Percentiles rank a stretch among this genome's conserved stretches.
phyloP scores from a whole-genome alignment of 768 basidiomycete species.

The Pleurotus ostreatus region DNA sequence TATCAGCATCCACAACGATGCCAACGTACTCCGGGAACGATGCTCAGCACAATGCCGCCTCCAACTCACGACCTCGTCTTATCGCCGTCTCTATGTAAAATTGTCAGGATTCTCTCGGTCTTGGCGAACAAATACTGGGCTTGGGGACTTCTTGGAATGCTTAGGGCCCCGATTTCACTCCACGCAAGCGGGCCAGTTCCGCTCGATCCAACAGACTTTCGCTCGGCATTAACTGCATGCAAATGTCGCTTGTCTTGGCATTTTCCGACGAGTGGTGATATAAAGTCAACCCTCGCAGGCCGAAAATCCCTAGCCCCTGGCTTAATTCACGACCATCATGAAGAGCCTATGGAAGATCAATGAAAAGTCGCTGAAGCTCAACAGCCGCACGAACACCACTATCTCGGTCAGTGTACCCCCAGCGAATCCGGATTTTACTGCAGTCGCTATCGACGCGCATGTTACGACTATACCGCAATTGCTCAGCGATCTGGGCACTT shows the following conservation, averaged over 20 bases:
- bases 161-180: slow-evolving; percentile 2
- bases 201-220: slow-evolving; percentile 1
- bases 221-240: slow-evolving; percentile 4
- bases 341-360: slow-evolving; percentile 7
- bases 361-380: slow-evolving; percentile 3
- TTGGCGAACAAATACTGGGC: neutral
- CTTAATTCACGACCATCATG: slow-evolving; percentile 5
- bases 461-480: neutral
- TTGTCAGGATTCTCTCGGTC: neutral
- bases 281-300: neutral
- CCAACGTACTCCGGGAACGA: neutral
- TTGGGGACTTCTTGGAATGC: slow-evolving; percentile 4
- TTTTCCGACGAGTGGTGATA: slow-evolving; percentile 3
- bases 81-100: neutral
- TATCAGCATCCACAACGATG: too few species aligned
- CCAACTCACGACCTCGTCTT: neutral
- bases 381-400: slow-evolving; percentile 4
- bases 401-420: neutral
- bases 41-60: neutral
- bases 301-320: neutral
- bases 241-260: slow-evolving; percentile 3
- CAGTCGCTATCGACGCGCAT: slow-evolving; percentile 5
- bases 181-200: slow-evolving; percentile 4
- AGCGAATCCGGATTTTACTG: neutral
- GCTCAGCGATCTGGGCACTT: slow-evolving; percentile 3